Evolutionary conservation across 164 flowering plant species (phyloP).

Genomic region (Vitis amurensis): DNA sequence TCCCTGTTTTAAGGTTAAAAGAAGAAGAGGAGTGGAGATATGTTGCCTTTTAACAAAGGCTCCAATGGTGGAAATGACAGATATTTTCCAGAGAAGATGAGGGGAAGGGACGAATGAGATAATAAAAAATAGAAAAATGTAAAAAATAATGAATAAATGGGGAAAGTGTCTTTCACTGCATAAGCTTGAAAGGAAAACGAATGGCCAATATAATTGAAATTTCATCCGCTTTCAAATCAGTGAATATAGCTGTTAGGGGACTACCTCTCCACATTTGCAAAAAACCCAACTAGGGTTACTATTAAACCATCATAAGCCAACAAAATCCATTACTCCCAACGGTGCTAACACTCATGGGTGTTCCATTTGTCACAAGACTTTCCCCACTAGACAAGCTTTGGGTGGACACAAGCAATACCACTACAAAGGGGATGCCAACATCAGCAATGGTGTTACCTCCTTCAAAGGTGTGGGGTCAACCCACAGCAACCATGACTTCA

Average conservation of each 20-base stretch:
- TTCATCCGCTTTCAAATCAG: too few species aligned
- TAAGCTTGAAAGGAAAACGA: too few species aligned
- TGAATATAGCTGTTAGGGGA: slow-evolving; percentile 1
- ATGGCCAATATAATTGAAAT: too few species aligned
- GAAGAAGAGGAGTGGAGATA: too few species aligned
- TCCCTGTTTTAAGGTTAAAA: too few species aligned
- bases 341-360: slow-evolving; percentile 52
- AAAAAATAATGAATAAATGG: too few species aligned
- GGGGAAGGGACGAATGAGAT: too few species aligned
- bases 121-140: too few species aligned
- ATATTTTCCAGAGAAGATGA: too few species aligned
- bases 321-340: slow-evolving; percentile 18
- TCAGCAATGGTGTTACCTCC: not conserved
- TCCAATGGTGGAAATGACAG: too few species aligned
- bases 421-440: slow-evolving; percentile 48
- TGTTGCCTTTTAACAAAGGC: too few species aligned
- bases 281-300: slow-evolving; percentile 16
- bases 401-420: slow-evolving; percentile 75
- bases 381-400: slow-evolving; percentile 66
- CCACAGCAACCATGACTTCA: slow-evolving; percentile 34
- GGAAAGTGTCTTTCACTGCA: too few species aligned
- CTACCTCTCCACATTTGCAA: slow-evolving; percentile 9
- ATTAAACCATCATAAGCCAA: slow-evolving; percentile 36
- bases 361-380: slow-evolving; percentile 56
- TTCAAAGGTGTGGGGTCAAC: not conserved